Conservation (phyloP, 192 early-diverging fungal species). For the Oehlia diaphana region DNA sequence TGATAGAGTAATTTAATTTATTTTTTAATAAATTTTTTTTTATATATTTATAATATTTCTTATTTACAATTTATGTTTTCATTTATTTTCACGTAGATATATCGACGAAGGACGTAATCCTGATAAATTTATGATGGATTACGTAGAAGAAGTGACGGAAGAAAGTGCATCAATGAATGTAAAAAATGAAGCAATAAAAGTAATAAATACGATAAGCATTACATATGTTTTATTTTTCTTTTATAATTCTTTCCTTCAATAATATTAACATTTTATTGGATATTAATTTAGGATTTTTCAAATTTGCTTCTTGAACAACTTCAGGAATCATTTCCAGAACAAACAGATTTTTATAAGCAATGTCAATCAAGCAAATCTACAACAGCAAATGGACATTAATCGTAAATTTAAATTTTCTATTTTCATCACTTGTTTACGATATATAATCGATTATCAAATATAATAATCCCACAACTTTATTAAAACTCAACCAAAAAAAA, state of each 20-base stretch:
- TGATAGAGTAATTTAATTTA: conserved; percentile 13
- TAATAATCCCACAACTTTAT: neutral
- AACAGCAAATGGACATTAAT: neutral
- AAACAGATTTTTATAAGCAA: conserved; percentile 1
- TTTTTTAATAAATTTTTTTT: neutral
- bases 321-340: conserved; percentile 11
- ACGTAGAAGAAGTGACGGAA: conserved; percentile 38
- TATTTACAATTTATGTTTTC: too few relatives aligned
- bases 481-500: neutral
- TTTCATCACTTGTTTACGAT: neutral
- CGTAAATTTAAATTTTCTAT: neutral
- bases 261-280: neutral
- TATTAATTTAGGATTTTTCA: neutral
- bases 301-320: conserved; percentile 9
- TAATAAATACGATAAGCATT: neutral
- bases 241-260: neutral
- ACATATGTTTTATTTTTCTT: neutral
- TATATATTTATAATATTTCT: neutral
- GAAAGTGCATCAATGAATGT: conserved; percentile 44
- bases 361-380: neutral
- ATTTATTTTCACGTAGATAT: neutral
- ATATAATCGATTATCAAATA: neutral
- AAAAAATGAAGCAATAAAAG: conserved; percentile 38
- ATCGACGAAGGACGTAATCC: conserved; percentile 41
- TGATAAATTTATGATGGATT: conserved; percentile 43